Evolutionary conservation across 805 yeast genomes (phyloP).

Genomic region (Teunomyces stri): DNA sequence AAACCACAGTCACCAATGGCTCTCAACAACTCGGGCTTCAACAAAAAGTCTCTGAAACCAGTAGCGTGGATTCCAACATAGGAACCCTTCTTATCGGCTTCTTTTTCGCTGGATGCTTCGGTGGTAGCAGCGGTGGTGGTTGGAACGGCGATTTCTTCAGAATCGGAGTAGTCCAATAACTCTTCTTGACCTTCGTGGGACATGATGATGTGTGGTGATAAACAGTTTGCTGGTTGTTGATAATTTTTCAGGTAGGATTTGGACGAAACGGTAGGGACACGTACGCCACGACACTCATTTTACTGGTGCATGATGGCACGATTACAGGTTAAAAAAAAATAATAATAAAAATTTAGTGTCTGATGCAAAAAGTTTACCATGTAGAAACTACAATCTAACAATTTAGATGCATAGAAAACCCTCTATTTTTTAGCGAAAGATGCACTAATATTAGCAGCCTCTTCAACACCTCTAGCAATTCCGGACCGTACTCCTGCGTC

Average conservation of each 20-base stretch:
- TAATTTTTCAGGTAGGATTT: constrained; percentile 2
- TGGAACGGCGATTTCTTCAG: constrained; percentile 86
- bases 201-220: constrained; percentile 40
- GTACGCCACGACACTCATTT: neutral
- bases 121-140: constrained; percentile 39
- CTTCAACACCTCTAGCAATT: constrained; percentile 84
- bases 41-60: constrained; percentile 94
- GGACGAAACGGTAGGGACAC: constrained; percentile 1
- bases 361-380: neutral
- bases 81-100: constrained; percentile 87
- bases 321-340: neutral
- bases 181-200: constrained; percentile 99
- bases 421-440: constrained; percentile 40
- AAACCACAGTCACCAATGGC: constrained; percentile 99
- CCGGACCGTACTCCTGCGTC: constrained; percentile 86
- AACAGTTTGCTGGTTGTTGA: constrained; percentile 2
- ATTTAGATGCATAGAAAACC: neutral
- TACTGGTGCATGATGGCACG: neutral
- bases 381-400: neutral
- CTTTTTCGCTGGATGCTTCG: constrained; percentile 52
- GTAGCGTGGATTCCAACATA: constrained; percentile 98
- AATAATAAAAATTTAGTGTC: neutral
- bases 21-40: constrained; percentile 94
- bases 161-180: constrained; percentile 96
- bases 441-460: constrained; percentile 81